phyloP scores from a whole-genome alignment of 2,329 filamentous ascomycete species.

The Botrytis medusae region DNA sequence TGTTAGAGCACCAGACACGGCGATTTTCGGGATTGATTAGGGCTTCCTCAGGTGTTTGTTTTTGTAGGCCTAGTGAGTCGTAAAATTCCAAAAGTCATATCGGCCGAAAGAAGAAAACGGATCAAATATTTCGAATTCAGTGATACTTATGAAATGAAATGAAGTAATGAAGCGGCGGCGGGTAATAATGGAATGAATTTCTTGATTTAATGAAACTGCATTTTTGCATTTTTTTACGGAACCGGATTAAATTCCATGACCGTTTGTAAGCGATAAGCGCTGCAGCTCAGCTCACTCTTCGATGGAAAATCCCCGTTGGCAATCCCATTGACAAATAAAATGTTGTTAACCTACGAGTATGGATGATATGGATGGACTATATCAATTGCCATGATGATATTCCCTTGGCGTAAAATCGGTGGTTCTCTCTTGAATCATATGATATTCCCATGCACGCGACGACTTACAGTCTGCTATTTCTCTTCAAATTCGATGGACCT shows the following conservation, averaged over 20 bases:
- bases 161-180: background rate
- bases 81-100: slow-evolving; percentile 20
- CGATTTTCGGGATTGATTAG: background rate
- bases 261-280: slow-evolving; percentile 12
- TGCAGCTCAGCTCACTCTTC: background rate
- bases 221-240: slow-evolving; percentile 20
- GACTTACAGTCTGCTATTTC: background rate
- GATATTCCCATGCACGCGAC: background rate
- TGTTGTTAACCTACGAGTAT: background rate
- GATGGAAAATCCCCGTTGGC: background rate
- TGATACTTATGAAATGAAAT: background rate
- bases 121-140: background rate
- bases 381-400: background rate
- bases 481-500: background rate
- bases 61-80: slow-evolving; percentile 9
- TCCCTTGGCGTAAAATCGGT: background rate
- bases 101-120: background rate
- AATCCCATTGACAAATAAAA: background rate
- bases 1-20: background rate
- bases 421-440: background rate
- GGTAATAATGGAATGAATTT: slow-evolving; percentile 3
- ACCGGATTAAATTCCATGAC: slow-evolving; percentile 14
- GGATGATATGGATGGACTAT: background rate
- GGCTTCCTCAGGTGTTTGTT: slow-evolving; percentile 1
- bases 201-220: slow-evolving; percentile 3